Evolutionary conservation across 352 stramenopile genomes (phyloP).

Genomic region (Phytopythium helicoides): DNA sequence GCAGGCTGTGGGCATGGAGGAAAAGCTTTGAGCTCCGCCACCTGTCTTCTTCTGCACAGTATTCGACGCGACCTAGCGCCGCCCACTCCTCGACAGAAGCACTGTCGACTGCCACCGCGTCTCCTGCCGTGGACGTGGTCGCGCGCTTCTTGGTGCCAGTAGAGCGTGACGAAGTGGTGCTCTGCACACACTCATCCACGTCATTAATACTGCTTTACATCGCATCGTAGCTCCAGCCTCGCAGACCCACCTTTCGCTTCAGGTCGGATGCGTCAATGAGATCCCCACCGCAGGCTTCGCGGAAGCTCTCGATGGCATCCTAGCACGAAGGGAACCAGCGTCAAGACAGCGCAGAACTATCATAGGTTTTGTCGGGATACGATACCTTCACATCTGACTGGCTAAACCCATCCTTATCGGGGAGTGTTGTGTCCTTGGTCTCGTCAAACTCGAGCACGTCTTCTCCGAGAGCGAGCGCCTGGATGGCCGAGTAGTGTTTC

Average conservation of each 20-base stretch:
- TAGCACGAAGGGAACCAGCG: constrained; percentile 10
- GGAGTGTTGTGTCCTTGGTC: constrained; percentile 69
- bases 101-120: constrained; percentile 25
- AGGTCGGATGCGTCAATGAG: constrained; percentile 42
- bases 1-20: constrained; percentile 41
- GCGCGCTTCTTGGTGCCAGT: constrained; percentile 40
- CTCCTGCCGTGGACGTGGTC: constrained; percentile 16
- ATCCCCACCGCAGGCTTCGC: constrained; percentile 47
- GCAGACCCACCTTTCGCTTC: constrained; percentile 48
- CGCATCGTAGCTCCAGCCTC: too few species aligned
- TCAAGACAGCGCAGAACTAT: too few species aligned
- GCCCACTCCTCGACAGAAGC: constrained; percentile 54
- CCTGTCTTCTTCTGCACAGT: constrained; percentile 71
- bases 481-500: constrained; percentile 81
- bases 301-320: constrained; percentile 44
- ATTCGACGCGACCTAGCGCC: constrained; percentile 36
- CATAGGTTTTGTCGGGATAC: too few species aligned
- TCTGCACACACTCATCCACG: constrained; percentile 10
- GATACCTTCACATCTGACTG: constrained; percentile 64
- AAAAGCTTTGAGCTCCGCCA: constrained; percentile 73
- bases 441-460: constrained; percentile 78
- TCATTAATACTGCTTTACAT: too few species aligned
- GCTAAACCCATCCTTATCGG: constrained; percentile 65
- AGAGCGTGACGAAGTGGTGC: constrained; percentile 18
- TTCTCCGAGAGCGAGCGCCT: constrained; percentile 73